Percentiles rank a stretch among this genome's conserved stretches.
These are phyloP conservation scores for Cladosporium velox DNA, from an alignment of 2,329 filamentous ascomycete genomes.

Conservation along the genomic window DNA sequence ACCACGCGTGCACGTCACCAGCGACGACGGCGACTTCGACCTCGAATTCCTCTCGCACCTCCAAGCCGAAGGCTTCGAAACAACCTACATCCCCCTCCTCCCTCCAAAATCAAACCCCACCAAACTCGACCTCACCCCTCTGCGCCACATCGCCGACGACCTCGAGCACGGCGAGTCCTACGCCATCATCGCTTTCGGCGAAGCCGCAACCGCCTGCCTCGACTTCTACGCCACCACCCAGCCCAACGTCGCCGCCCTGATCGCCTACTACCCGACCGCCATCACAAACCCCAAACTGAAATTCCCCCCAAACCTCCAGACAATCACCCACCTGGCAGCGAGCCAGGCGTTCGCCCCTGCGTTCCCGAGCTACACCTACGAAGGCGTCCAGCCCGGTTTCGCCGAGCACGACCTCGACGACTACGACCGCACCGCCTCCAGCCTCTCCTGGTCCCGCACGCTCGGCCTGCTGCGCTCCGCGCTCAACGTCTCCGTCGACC, in stretches of 20 bases:
- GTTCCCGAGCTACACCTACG: conserved; percentile 45
- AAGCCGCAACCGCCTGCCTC: conserved; percentile 45
- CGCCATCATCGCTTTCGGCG: conserved; percentile 42
- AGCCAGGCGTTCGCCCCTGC: conserved; percentile 40
- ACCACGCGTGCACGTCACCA: conserved; percentile 26
- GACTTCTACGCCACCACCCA: conserved; percentile 44
- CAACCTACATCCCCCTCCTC: conserved; percentile 40
- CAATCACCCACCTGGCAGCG: conserved; percentile 45
- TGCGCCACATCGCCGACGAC: conserved; percentile 42
- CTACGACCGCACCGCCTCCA: conserved; percentile 45
- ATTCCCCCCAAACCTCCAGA: conserved; percentile 38
- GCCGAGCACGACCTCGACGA: conserved; percentile 44
- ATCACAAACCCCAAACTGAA: conserved; percentile 41
- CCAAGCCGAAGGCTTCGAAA: conserved; percentile 47
- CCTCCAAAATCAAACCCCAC: conserved; percentile 29
- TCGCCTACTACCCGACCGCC: conserved; percentile 46
- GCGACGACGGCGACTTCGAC: conserved; percentile 42
- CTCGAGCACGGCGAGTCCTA: conserved; percentile 39
- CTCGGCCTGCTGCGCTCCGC: conserved; percentile 39
- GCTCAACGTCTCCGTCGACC: conserved; percentile 33
- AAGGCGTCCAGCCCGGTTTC: conserved; percentile 42
- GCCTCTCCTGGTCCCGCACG: conserved; percentile 47
- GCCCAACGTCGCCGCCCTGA: conserved; percentile 42
- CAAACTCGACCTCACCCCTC: conserved; percentile 22
- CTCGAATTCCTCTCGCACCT: conserved; percentile 42